Evolutionary conservation across 352 stramenopile genomes (phyloP), one percentile per base, ranked within the genome.

Genomic region (Phytophthora multivora): DNA sequence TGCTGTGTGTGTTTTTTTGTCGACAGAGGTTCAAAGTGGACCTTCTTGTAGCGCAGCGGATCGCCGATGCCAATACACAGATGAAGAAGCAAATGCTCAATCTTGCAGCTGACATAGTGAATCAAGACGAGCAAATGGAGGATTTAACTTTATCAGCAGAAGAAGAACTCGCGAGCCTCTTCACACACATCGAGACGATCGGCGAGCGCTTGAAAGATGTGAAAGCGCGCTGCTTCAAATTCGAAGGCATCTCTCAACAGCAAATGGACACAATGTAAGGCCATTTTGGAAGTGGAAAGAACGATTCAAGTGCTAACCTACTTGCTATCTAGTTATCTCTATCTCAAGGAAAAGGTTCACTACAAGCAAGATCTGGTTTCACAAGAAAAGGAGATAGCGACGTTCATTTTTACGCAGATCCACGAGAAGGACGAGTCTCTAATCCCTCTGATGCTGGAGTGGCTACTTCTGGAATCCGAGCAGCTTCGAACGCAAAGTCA

Each of bases 261-360:
- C 67, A 84, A 36, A 79, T 93, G 79, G 82, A 91, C 45, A 71
- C 55, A 30, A 73, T 93, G 84, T 91, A 77, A 58, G 63, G 19
- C 11, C 54, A 8, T 13, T 55, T 31, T 39, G 13, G 23, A 31
- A 3, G 42, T 49, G 19, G 36, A 0, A 16, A 5, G 23, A n/a
- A 4, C 18, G 13, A 13, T 59, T 12, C 5, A 23, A 25, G 12
- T 48, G 23, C 33, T 69, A 43, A 69, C n/a, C 10, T 55, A 52
- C 5, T 39, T 23, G 8, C 4, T 63, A 15, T 30, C 18, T 26
- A 90, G 80, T 47, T 91, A 92, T 53, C 63, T 93, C 13, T 93
- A 78, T 58, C 59, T 93, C 9, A 93, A 93, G 43, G 84, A 93
- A 47, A 93, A 93, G 42, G 77, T 93, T 9, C 84, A 93, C 45